Evolutionary conservation across 441 rosid species (phyloP).

Genomic region (Breynia disticha): DNA sequence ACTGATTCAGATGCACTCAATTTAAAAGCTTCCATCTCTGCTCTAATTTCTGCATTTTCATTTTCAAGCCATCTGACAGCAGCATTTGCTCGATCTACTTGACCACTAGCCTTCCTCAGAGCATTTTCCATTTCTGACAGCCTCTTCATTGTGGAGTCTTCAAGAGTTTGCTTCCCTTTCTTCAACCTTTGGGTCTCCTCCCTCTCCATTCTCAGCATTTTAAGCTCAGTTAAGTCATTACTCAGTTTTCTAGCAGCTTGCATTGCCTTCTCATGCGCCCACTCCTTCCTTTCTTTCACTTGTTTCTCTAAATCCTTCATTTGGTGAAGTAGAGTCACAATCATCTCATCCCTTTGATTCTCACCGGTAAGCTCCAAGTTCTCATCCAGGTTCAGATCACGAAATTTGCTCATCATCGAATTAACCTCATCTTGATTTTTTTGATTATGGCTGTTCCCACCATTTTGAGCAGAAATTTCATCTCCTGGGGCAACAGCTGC

Average conservation of each 20-base stretch:
- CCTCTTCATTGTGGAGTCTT: conserved; percentile 70
- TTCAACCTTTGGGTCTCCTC: conserved; percentile 72
- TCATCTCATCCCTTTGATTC: conserved; percentile 68
- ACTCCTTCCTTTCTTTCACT: conserved; percentile 74
- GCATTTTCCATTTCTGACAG: conserved; percentile 79
- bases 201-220: conserved; percentile 68
- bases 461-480: conserved; percentile 28
- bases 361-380: conserved; percentile 45
- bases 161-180: conserved; percentile 73
- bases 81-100: conserved; percentile 65
- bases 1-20: conserved; percentile 83
- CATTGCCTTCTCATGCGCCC: conserved; percentile 97
- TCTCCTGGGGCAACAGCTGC: conserved; percentile 22
- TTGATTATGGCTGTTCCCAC: conserved; percentile 31
- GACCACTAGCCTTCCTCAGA: conserved; percentile 69
- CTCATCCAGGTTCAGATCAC: conserved; percentile 69
- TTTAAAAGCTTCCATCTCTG: conserved; percentile 90
- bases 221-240: conserved; percentile 72
- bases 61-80: conserved; percentile 67
- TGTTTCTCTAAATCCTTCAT: conserved; percentile 69
- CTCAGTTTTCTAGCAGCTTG: conserved; percentile 92
- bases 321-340: conserved; percentile 48
- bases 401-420: conserved; percentile 54
- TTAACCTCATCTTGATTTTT: conserved; percentile 47
- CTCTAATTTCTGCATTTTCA: conserved; percentile 82